Conservation (phyloP, 306 rosid genomes). For the Rosa persica region DNA sequence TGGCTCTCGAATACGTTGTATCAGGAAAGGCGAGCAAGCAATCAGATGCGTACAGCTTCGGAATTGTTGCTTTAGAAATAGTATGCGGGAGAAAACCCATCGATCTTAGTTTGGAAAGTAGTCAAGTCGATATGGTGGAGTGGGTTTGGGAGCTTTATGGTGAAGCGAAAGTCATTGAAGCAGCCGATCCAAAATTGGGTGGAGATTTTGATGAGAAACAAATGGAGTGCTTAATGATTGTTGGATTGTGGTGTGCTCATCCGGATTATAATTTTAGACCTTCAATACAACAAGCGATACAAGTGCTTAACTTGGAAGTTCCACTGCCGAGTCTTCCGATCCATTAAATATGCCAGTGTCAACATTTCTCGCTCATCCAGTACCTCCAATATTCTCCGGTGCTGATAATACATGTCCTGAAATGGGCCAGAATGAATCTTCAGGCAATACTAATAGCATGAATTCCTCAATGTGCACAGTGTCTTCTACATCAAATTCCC, state of each 20-base stretch:
- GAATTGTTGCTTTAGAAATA: slow-evolving; percentile 6
- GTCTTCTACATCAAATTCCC: no score
- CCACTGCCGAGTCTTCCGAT: slow-evolving; percentile 16
- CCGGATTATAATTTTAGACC: neutral
- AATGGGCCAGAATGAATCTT: no score
- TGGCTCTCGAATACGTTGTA: neutral
- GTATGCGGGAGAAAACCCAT: neutral
- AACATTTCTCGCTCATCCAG: neutral
- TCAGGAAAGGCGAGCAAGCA: neutral
- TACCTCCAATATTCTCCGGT: no score
- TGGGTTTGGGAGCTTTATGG: slow-evolving; percentile 7
- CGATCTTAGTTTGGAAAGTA: neutral
- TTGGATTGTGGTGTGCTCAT: slow-evolving; percentile 17
- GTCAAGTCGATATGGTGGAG: neutral
- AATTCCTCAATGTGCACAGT: no score
- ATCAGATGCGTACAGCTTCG: neutral
- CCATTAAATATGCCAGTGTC: slow-evolving; percentile 4
- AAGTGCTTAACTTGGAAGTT: slow-evolving; percentile 5
- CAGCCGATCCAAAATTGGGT: neutral
- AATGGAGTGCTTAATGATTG: slow-evolving; percentile 13
- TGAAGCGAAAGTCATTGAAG: neutral
- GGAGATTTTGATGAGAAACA: neutral
- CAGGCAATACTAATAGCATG: no score
- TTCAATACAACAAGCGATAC: neutral
- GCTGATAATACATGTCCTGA: no score